Percentiles rank a stretch among this genome's conserved stretches.
phyloP scores from a whole-genome alignment of 1,139 yeast species.

The Blastobotrys proliferans region DNA sequence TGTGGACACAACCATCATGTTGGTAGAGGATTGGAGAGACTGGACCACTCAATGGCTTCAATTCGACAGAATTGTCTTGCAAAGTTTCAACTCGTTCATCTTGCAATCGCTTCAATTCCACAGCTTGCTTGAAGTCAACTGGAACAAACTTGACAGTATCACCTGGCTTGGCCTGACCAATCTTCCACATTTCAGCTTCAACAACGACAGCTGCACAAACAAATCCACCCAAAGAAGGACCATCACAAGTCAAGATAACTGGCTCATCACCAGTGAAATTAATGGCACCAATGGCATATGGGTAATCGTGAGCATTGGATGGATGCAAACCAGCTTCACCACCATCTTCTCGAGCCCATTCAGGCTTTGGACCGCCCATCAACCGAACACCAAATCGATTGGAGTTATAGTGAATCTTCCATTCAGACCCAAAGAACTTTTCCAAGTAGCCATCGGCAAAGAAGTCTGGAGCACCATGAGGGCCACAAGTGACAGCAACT shows the following conservation, averaged over 20 bases:
- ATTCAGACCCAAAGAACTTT: constrained; percentile 67
- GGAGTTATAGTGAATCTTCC: constrained; percentile 97
- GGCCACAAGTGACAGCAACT: constrained; percentile 94
- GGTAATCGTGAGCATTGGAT: constrained; percentile 95
- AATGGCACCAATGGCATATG: constrained; percentile 91
- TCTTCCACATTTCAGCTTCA: constrained; percentile 97
- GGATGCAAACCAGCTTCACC: constrained; percentile 99
- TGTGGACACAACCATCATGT: constrained; percentile 42
- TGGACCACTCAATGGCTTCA: constrained; percentile 10
- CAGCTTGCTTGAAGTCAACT: constrained; percentile 63
- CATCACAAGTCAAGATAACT: constrained; percentile 92
- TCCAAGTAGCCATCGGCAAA: constrained; percentile 71
- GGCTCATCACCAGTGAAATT: constrained; percentile 99
- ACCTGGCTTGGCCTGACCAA: constrained; percentile 96
- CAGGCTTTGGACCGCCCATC: constrained; percentile 84
- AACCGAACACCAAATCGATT: constrained; percentile 94
- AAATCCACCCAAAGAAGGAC: constrained; percentile 96
- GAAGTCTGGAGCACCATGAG: constrained; percentile 96
- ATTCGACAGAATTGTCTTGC: not conserved
- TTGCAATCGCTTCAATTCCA: constrained; percentile 55
- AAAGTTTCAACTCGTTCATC: constrained; percentile 38
- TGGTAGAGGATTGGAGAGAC: constrained; percentile 50
- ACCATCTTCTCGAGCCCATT: constrained; percentile 96
- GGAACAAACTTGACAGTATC: constrained; percentile 79
- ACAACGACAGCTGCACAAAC: constrained; percentile 95